Percentiles rank a stretch among this genome's conserved stretches.
Conservation (phyloP, 495 filamentous ascomycete genomes). For the Halenospora varia region DNA sequence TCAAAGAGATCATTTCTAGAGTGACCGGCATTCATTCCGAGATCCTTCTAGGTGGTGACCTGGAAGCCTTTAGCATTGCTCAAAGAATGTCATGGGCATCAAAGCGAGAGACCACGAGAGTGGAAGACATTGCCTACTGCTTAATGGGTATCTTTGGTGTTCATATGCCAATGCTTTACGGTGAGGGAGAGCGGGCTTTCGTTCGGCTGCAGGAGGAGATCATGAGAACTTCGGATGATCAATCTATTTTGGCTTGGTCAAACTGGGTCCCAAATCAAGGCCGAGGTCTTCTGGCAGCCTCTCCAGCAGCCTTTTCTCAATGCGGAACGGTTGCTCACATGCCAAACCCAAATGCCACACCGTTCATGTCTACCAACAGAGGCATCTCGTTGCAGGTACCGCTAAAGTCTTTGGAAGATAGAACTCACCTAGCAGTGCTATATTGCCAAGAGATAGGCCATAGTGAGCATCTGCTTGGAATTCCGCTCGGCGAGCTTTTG, state of each 20-base stretch:
- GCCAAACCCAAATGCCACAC: background rate
- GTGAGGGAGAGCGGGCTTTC: background rate
- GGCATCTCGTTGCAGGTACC: background rate
- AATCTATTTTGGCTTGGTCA: background rate
- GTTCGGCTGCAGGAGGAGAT: background rate
- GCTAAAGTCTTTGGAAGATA: background rate
- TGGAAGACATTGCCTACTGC: background rate
- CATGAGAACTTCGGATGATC: background rate
- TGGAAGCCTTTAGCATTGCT: background rate
- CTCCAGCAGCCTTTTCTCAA: background rate
- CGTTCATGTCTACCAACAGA: background rate
- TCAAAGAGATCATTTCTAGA: background rate
- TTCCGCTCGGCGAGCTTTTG: background rate
- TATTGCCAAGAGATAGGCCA: background rate
- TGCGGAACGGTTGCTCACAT: background rate
- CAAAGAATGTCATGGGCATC: background rate
- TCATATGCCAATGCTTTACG: background rate
- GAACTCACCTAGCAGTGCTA: background rate
- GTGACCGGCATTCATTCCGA: background rate
- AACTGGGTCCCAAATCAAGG: background rate
- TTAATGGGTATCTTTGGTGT: background rate
- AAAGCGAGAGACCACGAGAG: background rate
- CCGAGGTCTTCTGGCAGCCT: background rate
- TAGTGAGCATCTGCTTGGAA: background rate
- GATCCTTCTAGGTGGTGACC: background rate